Evolutionary conservation across 2,329 filamentous ascomycete genomes (phyloP), one percentile per base, ranked within the genome.

Genomic region (Talaromyces sp.): DNA sequence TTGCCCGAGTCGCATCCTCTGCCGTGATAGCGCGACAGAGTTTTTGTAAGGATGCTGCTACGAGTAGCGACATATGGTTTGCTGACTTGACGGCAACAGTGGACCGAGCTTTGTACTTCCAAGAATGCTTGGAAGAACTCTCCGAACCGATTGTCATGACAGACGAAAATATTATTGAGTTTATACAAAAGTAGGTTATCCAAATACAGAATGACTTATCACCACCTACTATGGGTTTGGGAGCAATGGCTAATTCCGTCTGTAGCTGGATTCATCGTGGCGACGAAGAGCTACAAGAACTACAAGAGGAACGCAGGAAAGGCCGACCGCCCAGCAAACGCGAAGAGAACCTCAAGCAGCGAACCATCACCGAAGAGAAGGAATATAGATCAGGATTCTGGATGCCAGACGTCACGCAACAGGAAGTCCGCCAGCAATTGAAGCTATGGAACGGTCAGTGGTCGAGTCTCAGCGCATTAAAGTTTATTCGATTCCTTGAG

Each of bases 311-410:
- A 88, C 64, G 85, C 85, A 87, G 94, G 52, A 83, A 92, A 27
- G 94, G 94, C 16, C 85, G 94, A 61, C 93, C 94, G 9, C 84
- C 92, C 19, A 91, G 84, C 72, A 87, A 88, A 24, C 88, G 87
- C 66, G 92, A 97, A 76, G 91, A 93, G 69, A 80, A 91, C 22
- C 81, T 98, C 45, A 88, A 87, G 75, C 84, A 91, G 72, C 89
- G 88, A 68, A 88, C 91, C 63, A 83, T 85, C 14, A 81, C 80
- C 1, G 90, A 97, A 68, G 83, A 89, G 73, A 90, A 90, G 70
- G 95, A 99, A 80, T 91, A 91, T 69, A 85, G 89, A 68, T 87
- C 88, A 62, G 95, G 95, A 0, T 96, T 97, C 73, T 90, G 76
- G 77, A 77, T 96, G 47, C 93, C 94, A 0, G 91, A 97, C 74